Percentiles rank a stretch among this genome's conserved stretches.
Conservation (phyloP, 441 rosid species). For the Jatropha multifida region DNA sequence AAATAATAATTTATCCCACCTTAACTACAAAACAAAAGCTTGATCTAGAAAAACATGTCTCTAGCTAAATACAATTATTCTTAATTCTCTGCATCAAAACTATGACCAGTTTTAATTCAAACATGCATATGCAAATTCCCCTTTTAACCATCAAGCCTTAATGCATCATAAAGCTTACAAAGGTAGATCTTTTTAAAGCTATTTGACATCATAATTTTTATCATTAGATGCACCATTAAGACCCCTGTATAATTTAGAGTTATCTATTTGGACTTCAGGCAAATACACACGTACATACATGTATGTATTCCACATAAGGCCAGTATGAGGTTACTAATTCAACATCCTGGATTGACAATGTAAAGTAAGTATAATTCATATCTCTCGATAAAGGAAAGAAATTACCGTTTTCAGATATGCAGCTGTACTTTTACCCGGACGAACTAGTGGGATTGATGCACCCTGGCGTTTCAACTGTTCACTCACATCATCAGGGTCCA, state of each 20-base stretch:
- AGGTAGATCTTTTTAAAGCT: background rate
- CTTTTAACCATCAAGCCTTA: background rate
- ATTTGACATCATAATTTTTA: background rate
- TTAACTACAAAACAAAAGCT: background rate
- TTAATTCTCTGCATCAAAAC: background rate
- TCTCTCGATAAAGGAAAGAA: slow-evolving; percentile 11
- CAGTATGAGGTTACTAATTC: background rate
- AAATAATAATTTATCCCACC: background rate
- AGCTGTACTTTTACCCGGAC: slow-evolving; percentile 97
- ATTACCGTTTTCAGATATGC: slow-evolving; percentile 80
- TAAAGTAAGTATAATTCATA: background rate
- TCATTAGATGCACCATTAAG: background rate
- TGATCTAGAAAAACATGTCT: background rate
- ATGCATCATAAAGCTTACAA: background rate
- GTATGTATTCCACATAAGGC: background rate
- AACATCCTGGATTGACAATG: background rate
- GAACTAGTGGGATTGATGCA: slow-evolving; percentile 91
- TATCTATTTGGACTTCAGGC: background rate
- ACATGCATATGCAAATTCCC: background rate
- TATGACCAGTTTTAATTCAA: background rate
- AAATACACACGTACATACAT: too few species aligned
- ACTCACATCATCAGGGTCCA: slow-evolving; percentile 97
- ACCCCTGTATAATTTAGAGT: background rate
- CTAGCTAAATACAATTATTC: background rate
- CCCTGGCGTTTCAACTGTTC: slow-evolving; percentile 97